Evolutionary conservation across 2,329 filamentous ascomycete species (phyloP), one percentile per base, ranked within the genome.

Genomic region (Trichoderma oligosporum): DNA sequence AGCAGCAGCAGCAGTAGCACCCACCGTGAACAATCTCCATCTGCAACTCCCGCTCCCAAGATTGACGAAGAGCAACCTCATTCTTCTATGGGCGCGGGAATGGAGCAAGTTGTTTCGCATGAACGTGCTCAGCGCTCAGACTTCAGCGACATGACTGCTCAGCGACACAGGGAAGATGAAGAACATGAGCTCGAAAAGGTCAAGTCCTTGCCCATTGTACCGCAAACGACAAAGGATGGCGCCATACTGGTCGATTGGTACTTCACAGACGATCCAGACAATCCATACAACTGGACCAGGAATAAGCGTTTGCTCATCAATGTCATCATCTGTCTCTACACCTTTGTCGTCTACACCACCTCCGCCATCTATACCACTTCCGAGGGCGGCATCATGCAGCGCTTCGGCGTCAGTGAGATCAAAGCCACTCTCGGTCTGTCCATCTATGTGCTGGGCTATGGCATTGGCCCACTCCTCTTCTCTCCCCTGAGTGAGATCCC

Each of bases 401-500:
- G 73, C 16, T 87, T 85, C 61, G 74, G 75, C 27, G 78, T 86
- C 38, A 74, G 74, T 20, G 67, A 75, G 27, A 72, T 79, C 8
- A 74, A 78, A 8, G 80, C 82, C 2, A 78, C 79, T 0, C 73
- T 87, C 0, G 83, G 82, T 0, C 74, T 87, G 4, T 78, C 82
- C 0, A 76, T 87, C 58, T 87, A 86, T 64, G 83, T 87, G 1
- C 71, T 86, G 0, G 84, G 82, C 1, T 84, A 84, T 60, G 84
- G 85, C 11, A 70, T 84, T 14, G 86, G 85, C 0, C 85, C 86
- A 1, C 70, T 89, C 24, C 60, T 89, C 22, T 88, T 83, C 71
- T 83, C 83, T 0, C 87, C 87, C 0, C 70, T 89, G 39, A 81
- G 77, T 47, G 87, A 90, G 70, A 82, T 89, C 20, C 84, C 86